phyloP scores from a whole-genome alignment of 2,329 filamentous ascomycete species.

The Trichoderma sp. region DNA sequence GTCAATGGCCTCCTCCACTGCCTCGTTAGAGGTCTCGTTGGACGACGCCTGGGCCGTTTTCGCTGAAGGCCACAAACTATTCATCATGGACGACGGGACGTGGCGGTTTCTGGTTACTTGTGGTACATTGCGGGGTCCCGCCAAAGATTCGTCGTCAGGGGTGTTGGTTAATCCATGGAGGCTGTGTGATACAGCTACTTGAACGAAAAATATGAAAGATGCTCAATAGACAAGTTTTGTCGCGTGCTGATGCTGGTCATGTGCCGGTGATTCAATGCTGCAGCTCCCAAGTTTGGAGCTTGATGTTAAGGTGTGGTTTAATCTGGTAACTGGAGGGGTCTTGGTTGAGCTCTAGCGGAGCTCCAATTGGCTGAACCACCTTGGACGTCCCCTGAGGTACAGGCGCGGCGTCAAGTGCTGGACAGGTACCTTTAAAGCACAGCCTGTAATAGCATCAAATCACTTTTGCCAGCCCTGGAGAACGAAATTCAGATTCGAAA shows the following conservation, averaged over 20 bases:
- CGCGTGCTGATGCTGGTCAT: background rate
- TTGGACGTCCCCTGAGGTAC: background rate
- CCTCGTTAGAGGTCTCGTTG: slow-evolving; percentile 41
- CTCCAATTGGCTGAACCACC: slow-evolving; percentile 6
- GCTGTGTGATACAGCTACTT: background rate
- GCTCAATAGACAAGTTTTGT: background rate
- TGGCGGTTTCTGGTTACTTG: slow-evolving; percentile 15
- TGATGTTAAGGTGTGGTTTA: background rate
- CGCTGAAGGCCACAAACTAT: slow-evolving; percentile 43
- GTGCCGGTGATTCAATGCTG: slow-evolving; percentile 4
- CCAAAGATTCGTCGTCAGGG: slow-evolving; percentile 1
- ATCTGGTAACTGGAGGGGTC: slow-evolving; percentile 5
- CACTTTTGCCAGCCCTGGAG: background rate
- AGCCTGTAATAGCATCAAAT: background rate
- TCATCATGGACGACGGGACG: slow-evolving; percentile 38
- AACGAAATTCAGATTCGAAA: background rate
- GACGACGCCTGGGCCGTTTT: slow-evolving; percentile 36
- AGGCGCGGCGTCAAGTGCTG: background rate
- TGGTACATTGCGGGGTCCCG: slow-evolving; percentile 22
- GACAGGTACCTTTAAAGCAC: background rate
- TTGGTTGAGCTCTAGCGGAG: background rate
- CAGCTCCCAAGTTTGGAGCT: slow-evolving; percentile 9
- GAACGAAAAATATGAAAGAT: background rate
- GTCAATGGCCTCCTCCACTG: slow-evolving; percentile 26
- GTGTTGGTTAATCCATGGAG: background rate